A percentile compares a stretch with the other conserved stretches of the same genome.
Evolutionary conservation across 1,284 basidiomycete genomes (phyloP).

Genomic region (Mycena sp.): DNA sequence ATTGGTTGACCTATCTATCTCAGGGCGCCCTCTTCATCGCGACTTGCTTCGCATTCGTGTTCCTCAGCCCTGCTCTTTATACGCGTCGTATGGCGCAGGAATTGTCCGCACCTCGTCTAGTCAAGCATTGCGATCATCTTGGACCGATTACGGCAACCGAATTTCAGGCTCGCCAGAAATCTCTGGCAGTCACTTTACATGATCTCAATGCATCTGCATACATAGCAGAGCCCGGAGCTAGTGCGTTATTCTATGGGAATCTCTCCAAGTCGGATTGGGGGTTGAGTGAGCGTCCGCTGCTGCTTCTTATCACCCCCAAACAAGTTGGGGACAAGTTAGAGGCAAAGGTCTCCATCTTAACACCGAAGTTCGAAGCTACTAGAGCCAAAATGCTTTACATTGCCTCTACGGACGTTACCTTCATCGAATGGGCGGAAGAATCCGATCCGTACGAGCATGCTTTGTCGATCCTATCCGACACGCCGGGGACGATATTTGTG

Average conservation of each 20-base stretch:
- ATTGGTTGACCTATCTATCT: not conserved
- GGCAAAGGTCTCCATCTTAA: conserved; percentile 68
- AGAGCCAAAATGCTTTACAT: conserved; percentile 71
- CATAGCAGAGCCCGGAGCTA: conserved; percentile 81
- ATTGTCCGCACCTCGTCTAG: not conserved
- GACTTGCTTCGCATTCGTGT: not conserved
- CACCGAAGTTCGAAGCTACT: conserved; percentile 80
- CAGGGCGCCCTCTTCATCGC: conserved; percentile 2
- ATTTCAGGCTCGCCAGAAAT: conserved; percentile 60
- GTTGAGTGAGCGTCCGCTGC: conserved; percentile 81
- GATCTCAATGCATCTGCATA: conserved; percentile 66
- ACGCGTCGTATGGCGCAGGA: no score
- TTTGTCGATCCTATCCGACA: conserved; percentile 50
- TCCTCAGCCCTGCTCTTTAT: not conserved
- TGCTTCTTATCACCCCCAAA: conserved; percentile 69
- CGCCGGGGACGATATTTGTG: conserved; percentile 60
- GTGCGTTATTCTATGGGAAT: conserved; percentile 76
- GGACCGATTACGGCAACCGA: conserved; percentile 59
- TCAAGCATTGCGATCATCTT: conserved; percentile 59
- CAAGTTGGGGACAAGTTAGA: conserved; percentile 40
- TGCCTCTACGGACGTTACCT: conserved; percentile 57
- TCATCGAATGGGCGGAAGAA: conserved; percentile 80
- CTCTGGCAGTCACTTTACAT: conserved; percentile 60
- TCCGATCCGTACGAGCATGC: conserved; percentile 72
- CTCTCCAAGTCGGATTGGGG: conserved; percentile 71